Evolutionary conservation across 1,284 basidiomycete species (phyloP).

Genomic region (Phellopilus nigrolimitatus): DNA sequence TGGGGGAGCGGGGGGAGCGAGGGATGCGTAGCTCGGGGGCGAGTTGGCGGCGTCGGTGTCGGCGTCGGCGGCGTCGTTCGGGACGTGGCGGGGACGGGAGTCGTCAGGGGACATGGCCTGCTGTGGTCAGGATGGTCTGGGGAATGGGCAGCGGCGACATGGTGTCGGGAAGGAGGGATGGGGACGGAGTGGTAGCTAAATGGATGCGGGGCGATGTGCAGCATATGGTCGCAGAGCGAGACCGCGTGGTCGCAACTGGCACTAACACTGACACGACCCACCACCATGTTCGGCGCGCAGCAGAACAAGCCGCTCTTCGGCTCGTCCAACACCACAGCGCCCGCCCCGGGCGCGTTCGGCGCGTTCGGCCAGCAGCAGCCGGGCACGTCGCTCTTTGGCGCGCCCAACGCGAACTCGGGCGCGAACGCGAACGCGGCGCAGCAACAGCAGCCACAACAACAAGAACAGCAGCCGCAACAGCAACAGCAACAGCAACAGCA

Average conservation of each 20-base stretch:
- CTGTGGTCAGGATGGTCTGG: not conserved
- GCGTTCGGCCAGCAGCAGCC: constrained; percentile 24
- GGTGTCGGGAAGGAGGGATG: constrained; percentile 3
- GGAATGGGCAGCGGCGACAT: not conserved
- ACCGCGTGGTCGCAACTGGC: constrained; percentile 1
- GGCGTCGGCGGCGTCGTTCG: not conserved
- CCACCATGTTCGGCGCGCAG: no score
- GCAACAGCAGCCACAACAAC: constrained; percentile 14
- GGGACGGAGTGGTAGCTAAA: constrained; percentile 2
- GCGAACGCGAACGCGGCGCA: constrained; percentile 22
- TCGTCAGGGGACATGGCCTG: constrained; percentile 12
- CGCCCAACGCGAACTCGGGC: constrained; percentile 24
- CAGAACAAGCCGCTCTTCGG: constrained; percentile 4
- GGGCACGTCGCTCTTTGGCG: constrained; percentile 32
- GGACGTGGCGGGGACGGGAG: constrained; percentile 5
- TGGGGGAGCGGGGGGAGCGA: not conserved
- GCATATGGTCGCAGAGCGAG: not conserved
- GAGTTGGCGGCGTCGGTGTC: not conserved
- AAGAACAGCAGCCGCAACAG: constrained; percentile 28
- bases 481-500: constrained; percentile 28
- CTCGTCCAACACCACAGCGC: not conserved
- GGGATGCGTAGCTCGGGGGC: not conserved
- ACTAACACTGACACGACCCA: no score
- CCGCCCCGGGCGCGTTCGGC: constrained; percentile 1
- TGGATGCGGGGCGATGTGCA: not conserved